Conservation (phyloP, 208 protist species). For the Tritrichomonas foetus region DNA sequence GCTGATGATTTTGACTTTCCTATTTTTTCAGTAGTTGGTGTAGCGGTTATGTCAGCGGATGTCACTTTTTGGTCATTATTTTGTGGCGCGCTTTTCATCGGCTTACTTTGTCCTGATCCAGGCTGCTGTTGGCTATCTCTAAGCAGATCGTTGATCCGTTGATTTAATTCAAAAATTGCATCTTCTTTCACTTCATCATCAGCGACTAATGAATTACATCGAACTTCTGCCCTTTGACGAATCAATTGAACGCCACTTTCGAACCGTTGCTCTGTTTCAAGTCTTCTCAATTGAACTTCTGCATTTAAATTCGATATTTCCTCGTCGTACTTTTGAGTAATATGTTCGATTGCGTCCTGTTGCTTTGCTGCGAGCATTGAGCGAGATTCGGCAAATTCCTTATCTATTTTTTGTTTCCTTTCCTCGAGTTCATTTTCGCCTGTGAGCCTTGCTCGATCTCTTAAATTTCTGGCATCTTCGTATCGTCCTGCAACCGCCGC, state of each 20-base stretch:
- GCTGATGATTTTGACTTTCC: no score
- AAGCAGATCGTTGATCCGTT: not conserved
- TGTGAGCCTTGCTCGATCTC: not conserved
- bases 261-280: not conserved
- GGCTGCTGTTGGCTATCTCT: not conserved
- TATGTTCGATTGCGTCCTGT: not conserved
- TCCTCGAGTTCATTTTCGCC: not conserved
- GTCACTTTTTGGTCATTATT: no score
- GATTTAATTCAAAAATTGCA: not conserved
- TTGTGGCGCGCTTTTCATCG: not conserved
- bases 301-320: not conserved
- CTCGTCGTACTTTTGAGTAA: not conserved
- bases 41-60: no score
- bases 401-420: not conserved
- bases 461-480: not conserved
- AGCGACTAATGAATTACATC: not conserved
- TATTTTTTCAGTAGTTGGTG: no score
- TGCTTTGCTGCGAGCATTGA: not conserved
- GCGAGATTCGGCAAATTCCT: not conserved
- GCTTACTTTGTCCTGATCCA: not conserved
- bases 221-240: not conserved
- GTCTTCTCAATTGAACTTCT: not conserved
- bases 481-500: not conserved
- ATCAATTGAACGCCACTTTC: not conserved
- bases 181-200: conserved; percentile 10